Evolutionary conservation across 495 filamentous ascomycete genomes (phyloP), one percentile per base, ranked within the genome.

Genomic region (Penicillium silybi): DNA sequence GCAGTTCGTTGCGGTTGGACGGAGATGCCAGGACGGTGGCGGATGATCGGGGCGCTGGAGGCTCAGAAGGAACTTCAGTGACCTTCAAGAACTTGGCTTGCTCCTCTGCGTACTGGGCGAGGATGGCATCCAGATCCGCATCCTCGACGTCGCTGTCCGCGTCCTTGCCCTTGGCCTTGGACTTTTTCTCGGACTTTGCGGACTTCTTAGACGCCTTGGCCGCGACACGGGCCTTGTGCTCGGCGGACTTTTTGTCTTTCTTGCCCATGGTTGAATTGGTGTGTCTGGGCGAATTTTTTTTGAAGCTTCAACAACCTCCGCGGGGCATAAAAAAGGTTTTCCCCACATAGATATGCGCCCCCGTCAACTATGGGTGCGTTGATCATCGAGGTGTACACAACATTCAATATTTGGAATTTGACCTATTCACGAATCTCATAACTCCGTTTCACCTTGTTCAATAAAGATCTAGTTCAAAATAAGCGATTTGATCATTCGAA

Each of bases 71-170:
- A 7, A 80, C 77, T 70, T 98, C 93, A 4, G 92, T 96, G 61
- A 98, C 82, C 74, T 96, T 96, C 55, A 92, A 81, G 61, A 93
- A 96, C 59, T 86, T 85, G 49, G 93, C 92, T 74, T 98, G 93
- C 70, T 91, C 71, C 51, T 77, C 75, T 19, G 77, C 75, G 64
- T 96, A 97, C 70, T 93, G 89, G 16, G 90, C 91, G 11, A 97
- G 84, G n/a, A 98, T 90, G n/a, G 85, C 83, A 67, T 98, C 93
- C 38, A 98, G 75, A 70, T 98, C 93, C n/a, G 92, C 83, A 58
- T 96, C 90, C 71, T 96, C 90, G 34, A 75, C 87, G 63, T 93
- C 88, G 65, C 86, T 90, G 62, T 90, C 88, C 20, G 81, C 85
- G 58, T 80, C 75, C 29, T 64, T 63, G 60, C 73, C 72, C 57